phyloP scores from a whole-genome alignment of 345 rosid genomes.

The Linum lewisii region DNA sequence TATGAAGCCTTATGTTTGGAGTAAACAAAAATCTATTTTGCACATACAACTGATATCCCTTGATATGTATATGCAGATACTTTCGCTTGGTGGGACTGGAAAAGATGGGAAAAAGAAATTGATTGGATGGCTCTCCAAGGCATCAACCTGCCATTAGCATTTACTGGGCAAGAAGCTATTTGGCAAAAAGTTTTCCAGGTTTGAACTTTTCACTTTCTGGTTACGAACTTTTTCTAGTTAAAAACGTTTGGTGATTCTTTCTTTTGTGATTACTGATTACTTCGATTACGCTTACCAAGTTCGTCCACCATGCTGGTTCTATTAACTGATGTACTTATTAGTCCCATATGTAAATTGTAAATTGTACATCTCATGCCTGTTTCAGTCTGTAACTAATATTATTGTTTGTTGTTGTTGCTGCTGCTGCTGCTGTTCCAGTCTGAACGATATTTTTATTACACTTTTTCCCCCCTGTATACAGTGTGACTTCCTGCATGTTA shows the following conservation, averaged over 20 bases:
- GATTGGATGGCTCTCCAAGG: constrained; percentile 86
- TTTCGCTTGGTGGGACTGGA: constrained; percentile 79
- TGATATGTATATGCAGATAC: constrained; percentile 29
- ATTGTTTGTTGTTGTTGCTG: too few relatives aligned
- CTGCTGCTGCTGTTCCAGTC: too few relatives aligned
- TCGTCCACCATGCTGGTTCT: too few relatives aligned
- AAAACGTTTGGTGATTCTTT: neutral
- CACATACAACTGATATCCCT: neutral
- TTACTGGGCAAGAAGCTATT: constrained; percentile 67
- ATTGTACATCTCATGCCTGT: too few relatives aligned
- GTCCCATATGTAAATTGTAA: too few relatives aligned
- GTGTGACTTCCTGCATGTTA: too few relatives aligned
- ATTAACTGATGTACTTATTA: too few relatives aligned
- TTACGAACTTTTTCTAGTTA: neutral
- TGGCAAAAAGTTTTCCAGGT: constrained; percentile 65
- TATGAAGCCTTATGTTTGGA: neutral
- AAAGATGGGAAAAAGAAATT: constrained; percentile 70
- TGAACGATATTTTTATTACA: too few relatives aligned
- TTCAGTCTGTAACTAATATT: too few relatives aligned
- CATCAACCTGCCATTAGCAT: constrained; percentile 61
- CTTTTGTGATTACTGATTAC: too few relatives aligned
- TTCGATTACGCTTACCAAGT: too few relatives aligned
- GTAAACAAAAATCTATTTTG: neutral
- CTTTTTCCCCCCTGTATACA: too few relatives aligned
- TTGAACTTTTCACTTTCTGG: neutral